Evolutionary conservation across 495 filamentous ascomycete genomes (phyloP).

Genomic region (Neurospora sp.): DNA sequence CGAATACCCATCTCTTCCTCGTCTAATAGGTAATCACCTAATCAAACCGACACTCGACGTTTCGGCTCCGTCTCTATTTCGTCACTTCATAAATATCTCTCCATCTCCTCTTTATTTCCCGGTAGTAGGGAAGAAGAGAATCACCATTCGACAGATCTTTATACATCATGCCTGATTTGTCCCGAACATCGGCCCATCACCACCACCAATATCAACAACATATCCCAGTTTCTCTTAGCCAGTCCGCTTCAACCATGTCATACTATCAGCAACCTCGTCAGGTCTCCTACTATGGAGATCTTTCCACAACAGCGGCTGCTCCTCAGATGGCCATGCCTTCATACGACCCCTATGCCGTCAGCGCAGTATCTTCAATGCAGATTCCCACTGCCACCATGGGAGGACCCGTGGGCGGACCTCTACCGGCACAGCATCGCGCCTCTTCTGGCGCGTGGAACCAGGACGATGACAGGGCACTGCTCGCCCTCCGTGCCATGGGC

Average conservation of each 20-base stretch:
- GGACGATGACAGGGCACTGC: conserved; percentile 53
- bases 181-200: conserved; percentile 21
- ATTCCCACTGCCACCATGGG: conserved; percentile 22
- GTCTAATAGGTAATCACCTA: conserved; percentile 17
- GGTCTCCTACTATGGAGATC: conserved; percentile 20
- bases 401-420: conserved; percentile 19
- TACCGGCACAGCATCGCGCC: conserved; percentile 36
- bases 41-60: conserved; percentile 7
- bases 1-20: neutral
- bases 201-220: conserved; percentile 18
- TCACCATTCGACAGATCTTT: neutral
- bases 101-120: neutral
- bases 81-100: neutral
- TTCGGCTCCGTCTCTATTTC: conserved; percentile 1
- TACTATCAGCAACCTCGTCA: conserved; percentile 19
- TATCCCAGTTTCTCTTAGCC: conserved; percentile 12
- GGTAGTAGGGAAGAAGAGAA: neutral
- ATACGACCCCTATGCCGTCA: conserved; percentile 31
- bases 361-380: conserved; percentile 24
- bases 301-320: conserved; percentile 13
- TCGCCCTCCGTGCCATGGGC: conserved; percentile 50
- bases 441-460: conserved; percentile 52
- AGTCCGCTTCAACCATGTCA: conserved; percentile 16
- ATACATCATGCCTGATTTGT: conserved; percentile 24
- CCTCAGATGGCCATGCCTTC: conserved; percentile 16